Evolutionary conservation across 2,329 filamentous ascomycete species (phyloP).

Genomic region (Hypoxylon sp.): DNA sequence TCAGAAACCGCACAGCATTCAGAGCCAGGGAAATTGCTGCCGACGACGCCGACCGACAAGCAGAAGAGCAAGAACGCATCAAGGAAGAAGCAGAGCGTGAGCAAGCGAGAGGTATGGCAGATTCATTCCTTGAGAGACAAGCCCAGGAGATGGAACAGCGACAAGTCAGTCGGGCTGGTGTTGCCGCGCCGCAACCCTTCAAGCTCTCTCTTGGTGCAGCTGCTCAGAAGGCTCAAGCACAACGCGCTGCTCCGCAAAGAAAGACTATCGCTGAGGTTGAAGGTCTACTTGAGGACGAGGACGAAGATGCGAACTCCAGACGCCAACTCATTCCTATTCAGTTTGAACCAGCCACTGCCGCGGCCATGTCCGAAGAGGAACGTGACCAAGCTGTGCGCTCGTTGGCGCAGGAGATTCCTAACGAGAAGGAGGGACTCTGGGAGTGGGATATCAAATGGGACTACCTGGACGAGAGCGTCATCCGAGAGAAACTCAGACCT

Average conservation of each 20-base stretch:
- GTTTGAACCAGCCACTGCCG: slow-evolving; percentile 78
- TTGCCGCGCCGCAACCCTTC: slow-evolving; percentile 80
- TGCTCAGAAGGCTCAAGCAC: slow-evolving; percentile 78
- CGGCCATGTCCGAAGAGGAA: slow-evolving; percentile 87
- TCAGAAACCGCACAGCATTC: slow-evolving; percentile 82
- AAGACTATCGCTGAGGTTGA: slow-evolving; percentile 95
- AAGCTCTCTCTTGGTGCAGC: slow-evolving; percentile 94
- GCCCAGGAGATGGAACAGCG: slow-evolving; percentile 79
- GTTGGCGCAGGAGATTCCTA: slow-evolving; percentile 90
- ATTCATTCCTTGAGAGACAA: slow-evolving; percentile 90
- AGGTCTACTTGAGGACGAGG: slow-evolving; percentile 94
- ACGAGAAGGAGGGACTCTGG: slow-evolving; percentile 89
- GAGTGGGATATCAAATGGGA: slow-evolving; percentile 95
- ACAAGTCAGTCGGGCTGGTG: slow-evolving; percentile 55
- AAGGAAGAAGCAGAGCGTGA: slow-evolving; percentile 80
- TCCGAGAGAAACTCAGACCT: slow-evolving; percentile 88
- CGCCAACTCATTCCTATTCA: slow-evolving; percentile 86
- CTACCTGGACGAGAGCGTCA: slow-evolving; percentile 83
- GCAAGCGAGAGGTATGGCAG: slow-evolving; percentile 85
- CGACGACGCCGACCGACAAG: slow-evolving; percentile 86
- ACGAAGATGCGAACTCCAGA: slow-evolving; percentile 79
- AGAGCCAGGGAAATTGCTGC: slow-evolving; percentile 80
- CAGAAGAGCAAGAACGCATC: slow-evolving; percentile 81
- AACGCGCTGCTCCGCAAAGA: slow-evolving; percentile 70
- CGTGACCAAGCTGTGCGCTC: slow-evolving; percentile 84